phyloP scores from a whole-genome alignment of 768 basidiomycete genomes.

The Sarcodon aspratus region DNA sequence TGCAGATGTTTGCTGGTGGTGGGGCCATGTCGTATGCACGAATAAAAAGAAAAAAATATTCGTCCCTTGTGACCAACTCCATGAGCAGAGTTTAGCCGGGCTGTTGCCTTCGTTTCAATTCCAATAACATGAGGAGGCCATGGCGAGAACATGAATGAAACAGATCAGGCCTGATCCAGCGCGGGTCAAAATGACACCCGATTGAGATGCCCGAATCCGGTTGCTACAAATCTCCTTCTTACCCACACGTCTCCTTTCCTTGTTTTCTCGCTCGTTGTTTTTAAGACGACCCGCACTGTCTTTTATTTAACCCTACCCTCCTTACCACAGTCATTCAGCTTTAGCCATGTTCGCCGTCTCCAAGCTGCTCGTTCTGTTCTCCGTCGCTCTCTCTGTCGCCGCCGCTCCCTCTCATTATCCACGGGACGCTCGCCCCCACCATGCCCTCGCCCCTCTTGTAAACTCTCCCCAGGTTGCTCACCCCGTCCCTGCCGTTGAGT shows the following conservation, averaged over 20 bases:
- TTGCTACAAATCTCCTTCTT: not conserved
- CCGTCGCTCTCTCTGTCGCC: constrained; percentile 27
- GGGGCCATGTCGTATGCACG: no score
- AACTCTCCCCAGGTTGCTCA: constrained; percentile 15
- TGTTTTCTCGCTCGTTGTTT: constrained; percentile 2
- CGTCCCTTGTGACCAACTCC: no score
- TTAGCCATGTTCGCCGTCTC: constrained; percentile 26
- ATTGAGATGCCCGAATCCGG: no score
- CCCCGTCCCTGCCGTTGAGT: constrained; percentile 3
- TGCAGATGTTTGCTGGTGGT: no score
- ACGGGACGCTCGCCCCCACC: constrained; percentile 27
- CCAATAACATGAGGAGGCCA: no score
- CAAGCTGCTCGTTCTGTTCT: constrained; percentile 30
- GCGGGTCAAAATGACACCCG: no score
- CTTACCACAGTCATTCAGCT: not conserved
- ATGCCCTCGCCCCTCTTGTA: constrained; percentile 33
- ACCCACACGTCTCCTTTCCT: not conserved
- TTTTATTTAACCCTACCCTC: constrained; percentile 6
- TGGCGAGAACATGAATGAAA: no score
- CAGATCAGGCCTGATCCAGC: no score
- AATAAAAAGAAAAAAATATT: no score
- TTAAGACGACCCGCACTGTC: constrained; percentile 3
- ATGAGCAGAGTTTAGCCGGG: no score
- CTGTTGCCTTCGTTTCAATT: no score
- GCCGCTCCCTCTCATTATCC: constrained; percentile 28